Conservation (phyloP, 192 early-diverging fungal species). For the Coemansia sp. region DNA sequence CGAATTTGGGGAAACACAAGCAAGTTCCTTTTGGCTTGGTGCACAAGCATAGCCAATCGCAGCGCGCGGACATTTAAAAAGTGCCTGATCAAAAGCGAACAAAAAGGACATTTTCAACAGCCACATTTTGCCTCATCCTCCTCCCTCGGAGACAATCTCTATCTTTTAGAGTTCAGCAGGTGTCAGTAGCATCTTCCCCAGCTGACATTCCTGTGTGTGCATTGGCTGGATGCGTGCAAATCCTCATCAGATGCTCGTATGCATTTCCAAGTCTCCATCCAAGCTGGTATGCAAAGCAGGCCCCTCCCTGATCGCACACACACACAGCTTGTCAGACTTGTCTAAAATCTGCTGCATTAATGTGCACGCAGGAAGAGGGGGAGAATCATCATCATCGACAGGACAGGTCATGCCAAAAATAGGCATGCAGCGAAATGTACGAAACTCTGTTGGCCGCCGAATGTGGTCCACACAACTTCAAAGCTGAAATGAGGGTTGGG, state of each 20-base stretch:
- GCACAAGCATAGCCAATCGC: background rate
- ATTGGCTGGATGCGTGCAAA: background rate
- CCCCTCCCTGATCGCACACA: too few species aligned
- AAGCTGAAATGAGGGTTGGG: background rate
- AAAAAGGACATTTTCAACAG: background rate
- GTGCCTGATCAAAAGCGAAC: background rate
- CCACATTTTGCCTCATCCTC: background rate
- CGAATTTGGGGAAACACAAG: too few species aligned
- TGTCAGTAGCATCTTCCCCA: background rate
- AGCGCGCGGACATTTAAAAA: constrained; percentile 5
- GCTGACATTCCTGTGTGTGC: background rate
- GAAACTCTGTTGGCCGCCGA: background rate
- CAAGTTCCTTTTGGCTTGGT: too few species aligned
- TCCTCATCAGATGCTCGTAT: background rate
- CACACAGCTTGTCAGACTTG: too few species aligned
- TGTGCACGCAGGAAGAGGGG: background rate
- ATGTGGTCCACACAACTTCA: background rate
- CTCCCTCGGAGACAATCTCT: background rate
- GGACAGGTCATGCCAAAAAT: background rate
- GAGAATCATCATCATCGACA: too few species aligned
- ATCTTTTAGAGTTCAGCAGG: constrained; percentile 1
- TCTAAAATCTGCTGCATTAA: background rate
- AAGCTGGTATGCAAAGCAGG: too few species aligned
- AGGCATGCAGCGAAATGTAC: background rate
- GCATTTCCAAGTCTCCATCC: too few species aligned